phyloP scores from a whole-genome alignment of 306 rosid genomes.

The Gleditsia sinensis region DNA sequence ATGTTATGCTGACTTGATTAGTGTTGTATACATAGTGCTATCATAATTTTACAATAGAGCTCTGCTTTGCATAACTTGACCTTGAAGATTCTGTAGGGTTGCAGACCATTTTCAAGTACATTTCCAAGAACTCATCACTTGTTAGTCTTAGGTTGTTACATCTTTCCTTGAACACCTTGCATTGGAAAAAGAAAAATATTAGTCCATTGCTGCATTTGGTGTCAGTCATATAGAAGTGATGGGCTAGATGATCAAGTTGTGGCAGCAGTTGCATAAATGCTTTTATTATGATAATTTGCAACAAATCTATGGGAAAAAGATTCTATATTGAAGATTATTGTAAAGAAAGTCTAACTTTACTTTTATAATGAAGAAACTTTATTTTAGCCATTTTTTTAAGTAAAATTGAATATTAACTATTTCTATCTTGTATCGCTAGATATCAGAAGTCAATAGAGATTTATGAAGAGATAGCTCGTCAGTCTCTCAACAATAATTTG shows the following conservation, averaged over 20 bases:
- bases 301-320: background rate
- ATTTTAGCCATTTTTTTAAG: background rate
- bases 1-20: background rate
- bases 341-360: constrained; percentile 5
- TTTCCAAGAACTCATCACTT: background rate
- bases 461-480: constrained; percentile 91
- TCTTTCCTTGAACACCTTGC: background rate
- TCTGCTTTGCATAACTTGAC: background rate
- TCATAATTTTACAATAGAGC: background rate
- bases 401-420: constrained; percentile 9
- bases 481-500: constrained; percentile 79
- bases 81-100: background rate
- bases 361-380: constrained; percentile 26
- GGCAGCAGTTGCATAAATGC: background rate
- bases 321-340: background rate
- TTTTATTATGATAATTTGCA: background rate
- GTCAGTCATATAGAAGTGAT: constrained; percentile 11
- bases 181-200: background rate
- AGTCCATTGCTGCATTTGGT: constrained; percentile 4
- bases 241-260: background rate
- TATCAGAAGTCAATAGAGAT: constrained; percentile 80
- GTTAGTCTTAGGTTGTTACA: background rate
- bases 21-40: constrained; percentile 3
- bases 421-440: constrained; percentile 40
- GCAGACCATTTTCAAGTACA: background rate